A percentile compares a stretch with the other conserved stretches of the same genome.
These are phyloP conservation scores for Thelonectria rubi DNA, from an alignment of 2,329 filamentous ascomycete species.

Conservation along the genomic window DNA sequence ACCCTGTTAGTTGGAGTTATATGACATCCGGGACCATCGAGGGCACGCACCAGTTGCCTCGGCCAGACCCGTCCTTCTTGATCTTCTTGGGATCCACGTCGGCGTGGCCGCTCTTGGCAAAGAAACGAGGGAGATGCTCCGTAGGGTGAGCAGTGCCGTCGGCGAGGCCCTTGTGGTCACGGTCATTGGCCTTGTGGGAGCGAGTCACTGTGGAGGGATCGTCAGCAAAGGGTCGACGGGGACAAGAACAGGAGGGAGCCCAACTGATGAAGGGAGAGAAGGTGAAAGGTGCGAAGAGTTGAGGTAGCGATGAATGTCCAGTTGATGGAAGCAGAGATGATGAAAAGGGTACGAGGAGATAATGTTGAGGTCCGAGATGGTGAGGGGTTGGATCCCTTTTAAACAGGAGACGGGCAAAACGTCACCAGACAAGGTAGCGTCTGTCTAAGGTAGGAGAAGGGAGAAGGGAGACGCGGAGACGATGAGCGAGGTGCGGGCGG, in stretches of 20 bases:
- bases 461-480: conserved; percentile 4
- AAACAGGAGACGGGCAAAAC: conserved; percentile 34
- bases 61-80: conserved; percentile 95
- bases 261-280: conserved; percentile 27
- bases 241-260: conserved; percentile 6
- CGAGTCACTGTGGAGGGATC: conserved; percentile 79
- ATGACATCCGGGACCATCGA: neutral
- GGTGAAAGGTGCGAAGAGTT: neutral
- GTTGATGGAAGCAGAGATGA: conserved; percentile 20
- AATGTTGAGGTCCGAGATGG: conserved; percentile 22
- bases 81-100: conserved; percentile 89
- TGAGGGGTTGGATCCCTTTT: conserved; percentile 39
- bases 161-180: conserved; percentile 82
- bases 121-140: conserved; percentile 88
- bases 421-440: conserved; percentile 32
- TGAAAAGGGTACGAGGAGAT: conserved; percentile 23
- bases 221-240: conserved; percentile 26
- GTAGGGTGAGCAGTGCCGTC: conserved; percentile 75
- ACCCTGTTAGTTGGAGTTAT: conserved; percentile 30
- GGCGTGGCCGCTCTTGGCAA: conserved; percentile 84
- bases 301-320: conserved; percentile 2
- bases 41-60: conserved; percentile 85
- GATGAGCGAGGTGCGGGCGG: conserved; percentile 19
- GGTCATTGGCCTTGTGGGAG: conserved; percentile 94
- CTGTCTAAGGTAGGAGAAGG: neutral